Conservation (phyloP, 192 early-diverging fungal species). For the Podila minutissima region DNA sequence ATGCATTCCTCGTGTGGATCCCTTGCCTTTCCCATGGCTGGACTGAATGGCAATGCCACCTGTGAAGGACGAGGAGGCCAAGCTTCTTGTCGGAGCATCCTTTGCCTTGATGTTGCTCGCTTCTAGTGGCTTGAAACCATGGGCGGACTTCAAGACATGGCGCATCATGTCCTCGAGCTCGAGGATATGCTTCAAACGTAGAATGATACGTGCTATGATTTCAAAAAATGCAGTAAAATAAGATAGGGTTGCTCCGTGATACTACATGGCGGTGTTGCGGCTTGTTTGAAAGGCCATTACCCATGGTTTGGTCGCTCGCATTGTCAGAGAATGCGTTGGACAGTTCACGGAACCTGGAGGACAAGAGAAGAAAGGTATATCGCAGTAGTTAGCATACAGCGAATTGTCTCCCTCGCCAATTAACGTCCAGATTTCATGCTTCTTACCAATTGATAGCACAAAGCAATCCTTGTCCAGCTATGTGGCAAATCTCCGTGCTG, state of each 20-base stretch:
- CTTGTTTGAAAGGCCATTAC: conserved; percentile 1
- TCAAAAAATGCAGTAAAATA: not conserved
- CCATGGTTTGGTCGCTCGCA: conserved; percentile 44
- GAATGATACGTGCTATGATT: conserved; percentile 43
- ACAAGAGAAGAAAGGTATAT: conserved; percentile 39
- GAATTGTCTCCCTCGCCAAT: no score
- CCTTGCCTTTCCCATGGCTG: not conserved
- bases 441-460: conserved; percentile 62
- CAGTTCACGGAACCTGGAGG: conserved; percentile 72
- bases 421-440: no score
- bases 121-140: conserved; percentile 55
- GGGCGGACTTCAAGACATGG: conserved; percentile 35
- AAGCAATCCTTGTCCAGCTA: conserved; percentile 47
- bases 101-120: conserved; percentile 23
- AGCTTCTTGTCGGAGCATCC: conserved; percentile 6
- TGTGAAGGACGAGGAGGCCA: not conserved
- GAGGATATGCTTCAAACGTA: conserved; percentile 53
- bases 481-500: conserved; percentile 52
- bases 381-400: not conserved
- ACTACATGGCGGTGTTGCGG: not conserved
- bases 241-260: not conserved
- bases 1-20: conserved; percentile 5
- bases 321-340: conserved; percentile 69
- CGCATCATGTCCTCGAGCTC: conserved; percentile 50
- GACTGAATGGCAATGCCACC: conserved; percentile 7